phyloP scores from a whole-genome alignment of 192 early-diverging fungal species.

The Coemansia sp. region DNA sequence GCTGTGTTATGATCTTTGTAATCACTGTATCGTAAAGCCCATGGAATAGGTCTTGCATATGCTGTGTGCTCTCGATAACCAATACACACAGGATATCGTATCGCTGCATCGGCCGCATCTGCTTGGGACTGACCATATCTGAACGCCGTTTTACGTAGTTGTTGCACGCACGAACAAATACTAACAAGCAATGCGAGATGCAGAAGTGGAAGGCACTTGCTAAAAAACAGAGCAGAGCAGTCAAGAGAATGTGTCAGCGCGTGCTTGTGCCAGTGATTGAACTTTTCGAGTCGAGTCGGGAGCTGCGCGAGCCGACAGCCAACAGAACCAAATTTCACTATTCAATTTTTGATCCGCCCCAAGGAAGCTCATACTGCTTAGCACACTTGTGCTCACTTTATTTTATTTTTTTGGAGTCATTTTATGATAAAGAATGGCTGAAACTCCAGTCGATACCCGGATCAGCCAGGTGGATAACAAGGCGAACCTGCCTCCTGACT shows the following conservation, averaged over 20 bases:
- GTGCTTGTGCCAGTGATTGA: neutral
- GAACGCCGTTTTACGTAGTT: too few relatives aligned
- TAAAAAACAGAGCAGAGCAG: neutral
- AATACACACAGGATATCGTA: constrained; percentile 54
- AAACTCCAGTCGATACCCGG: neutral
- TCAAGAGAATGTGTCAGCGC: neutral
- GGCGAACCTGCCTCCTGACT: constrained; percentile 12
- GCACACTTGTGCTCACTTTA: neutral
- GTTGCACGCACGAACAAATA: neutral
- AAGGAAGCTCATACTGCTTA: neutral
- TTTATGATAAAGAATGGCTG: neutral
- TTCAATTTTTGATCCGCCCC: neutral
- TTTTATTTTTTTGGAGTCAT: neutral
- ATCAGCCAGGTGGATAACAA: neutral
- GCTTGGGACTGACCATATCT: constrained; percentile 41
- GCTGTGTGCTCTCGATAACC: constrained; percentile 52
- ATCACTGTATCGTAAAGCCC: constrained; percentile 49
- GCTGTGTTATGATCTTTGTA: constrained; percentile 43
- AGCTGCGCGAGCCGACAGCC: too few relatives aligned
- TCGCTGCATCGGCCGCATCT: constrained; percentile 46
- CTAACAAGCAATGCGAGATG: neutral
- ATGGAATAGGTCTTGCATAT: constrained; percentile 43
- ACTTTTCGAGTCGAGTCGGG: too few relatives aligned
- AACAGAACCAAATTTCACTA: neutral
- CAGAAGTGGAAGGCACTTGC: neutral